A percentile compares a stretch with the other conserved stretches of the same genome.
Conservation (phyloP, 108 stramenopile species). For the Bacterosira constricta region DNA sequence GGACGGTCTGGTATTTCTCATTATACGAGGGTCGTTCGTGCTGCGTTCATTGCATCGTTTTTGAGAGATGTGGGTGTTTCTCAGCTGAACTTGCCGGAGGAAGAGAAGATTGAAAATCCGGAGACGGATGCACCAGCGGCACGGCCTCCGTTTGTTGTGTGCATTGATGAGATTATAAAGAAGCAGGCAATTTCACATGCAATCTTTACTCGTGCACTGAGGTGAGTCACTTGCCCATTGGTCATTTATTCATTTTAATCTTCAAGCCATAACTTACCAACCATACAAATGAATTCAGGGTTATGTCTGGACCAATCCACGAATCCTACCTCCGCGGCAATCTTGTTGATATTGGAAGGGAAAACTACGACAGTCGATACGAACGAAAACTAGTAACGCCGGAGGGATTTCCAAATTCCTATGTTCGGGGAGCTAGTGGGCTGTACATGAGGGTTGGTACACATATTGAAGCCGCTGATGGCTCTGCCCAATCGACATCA, state of each 20-base stretch:
- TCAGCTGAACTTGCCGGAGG: constrained; percentile 53
- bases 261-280: background rate
- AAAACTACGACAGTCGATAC: constrained; percentile 55
- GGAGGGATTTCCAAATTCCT: constrained; percentile 90
- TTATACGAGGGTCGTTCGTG: constrained; percentile 76
- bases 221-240: constrained; percentile 11
- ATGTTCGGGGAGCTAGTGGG: constrained; percentile 71
- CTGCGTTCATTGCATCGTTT: constrained; percentile 78
- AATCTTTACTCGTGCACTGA: constrained; percentile 74
- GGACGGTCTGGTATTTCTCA: constrained; percentile 78
- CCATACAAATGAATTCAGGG: constrained; percentile 30
- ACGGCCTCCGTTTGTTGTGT: constrained; percentile 74
- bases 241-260: background rate
- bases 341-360: constrained; percentile 79
- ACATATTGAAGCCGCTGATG: constrained; percentile 78
- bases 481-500: constrained; percentile 29
- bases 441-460: constrained; percentile 83
- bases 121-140: constrained; percentile 18
- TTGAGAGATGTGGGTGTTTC: constrained; percentile 67
- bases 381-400: constrained; percentile 65
- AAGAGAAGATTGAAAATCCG: constrained; percentile 21
- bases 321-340: constrained; percentile 81
- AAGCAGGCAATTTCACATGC: constrained; percentile 82
- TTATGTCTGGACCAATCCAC: constrained; percentile 72
- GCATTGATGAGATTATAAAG: constrained; percentile 83